Evolutionary conservation across 345 rosid genomes (phyloP).

Genomic region (Linum lewisii): DNA sequence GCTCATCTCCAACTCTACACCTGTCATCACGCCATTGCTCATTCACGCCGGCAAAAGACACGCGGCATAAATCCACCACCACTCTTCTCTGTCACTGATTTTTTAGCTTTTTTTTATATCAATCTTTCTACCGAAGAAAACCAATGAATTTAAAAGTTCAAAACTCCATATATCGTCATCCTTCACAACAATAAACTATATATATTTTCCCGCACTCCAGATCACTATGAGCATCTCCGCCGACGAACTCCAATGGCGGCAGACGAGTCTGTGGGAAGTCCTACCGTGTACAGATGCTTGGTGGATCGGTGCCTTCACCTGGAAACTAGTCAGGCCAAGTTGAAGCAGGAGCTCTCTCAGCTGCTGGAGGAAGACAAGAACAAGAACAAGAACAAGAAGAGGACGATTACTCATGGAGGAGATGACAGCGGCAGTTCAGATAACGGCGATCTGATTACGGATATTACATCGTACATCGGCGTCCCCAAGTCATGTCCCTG

Average conservation of each 20-base stretch:
- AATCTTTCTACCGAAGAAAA: background rate
- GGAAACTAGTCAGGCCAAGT: conserved; percentile 48
- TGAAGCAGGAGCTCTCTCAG: conserved; percentile 41
- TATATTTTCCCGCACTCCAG: conserved; percentile 3
- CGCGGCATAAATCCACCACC: conserved; percentile 19
- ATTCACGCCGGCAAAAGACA: conserved; percentile 4
- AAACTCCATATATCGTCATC: conserved; percentile 2
- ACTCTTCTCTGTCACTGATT: conserved; percentile 8
- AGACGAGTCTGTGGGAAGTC: conserved; percentile 20
- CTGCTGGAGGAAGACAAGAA: conserved; percentile 21
- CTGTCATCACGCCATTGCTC: conserved; percentile 24
- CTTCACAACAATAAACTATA: conserved; percentile 3
- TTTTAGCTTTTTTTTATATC: background rate
- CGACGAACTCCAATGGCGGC: conserved; percentile 30
- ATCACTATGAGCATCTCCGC: conserved; percentile 19
- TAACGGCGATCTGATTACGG: background rate
- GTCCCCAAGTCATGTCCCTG: conserved; percentile 20
- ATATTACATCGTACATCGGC: conserved; percentile 9
- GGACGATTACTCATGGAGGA: background rate
- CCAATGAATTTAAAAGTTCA: background rate
- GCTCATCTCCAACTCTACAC: conserved; percentile 12
- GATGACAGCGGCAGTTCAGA: background rate
- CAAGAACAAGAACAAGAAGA: conserved; percentile 9
- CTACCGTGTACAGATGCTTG: conserved; percentile 25
- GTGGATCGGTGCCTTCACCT: conserved; percentile 55